Evolutionary conservation across 2,329 filamentous ascomycete genomes (phyloP), one percentile per base, ranked within the genome.

Genomic region (Zopfia rhizophila): DNA sequence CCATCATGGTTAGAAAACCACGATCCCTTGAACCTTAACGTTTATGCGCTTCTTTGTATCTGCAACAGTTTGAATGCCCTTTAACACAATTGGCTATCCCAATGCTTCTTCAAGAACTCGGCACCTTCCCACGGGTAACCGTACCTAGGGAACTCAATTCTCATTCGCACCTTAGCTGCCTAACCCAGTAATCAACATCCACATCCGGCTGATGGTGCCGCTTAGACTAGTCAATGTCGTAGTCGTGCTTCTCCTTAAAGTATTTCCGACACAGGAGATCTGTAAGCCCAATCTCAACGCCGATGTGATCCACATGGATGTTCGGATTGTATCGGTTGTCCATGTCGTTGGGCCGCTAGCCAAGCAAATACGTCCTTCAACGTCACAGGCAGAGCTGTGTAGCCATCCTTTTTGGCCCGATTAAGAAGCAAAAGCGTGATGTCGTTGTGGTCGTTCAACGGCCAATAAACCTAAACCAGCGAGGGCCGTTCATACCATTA

Each of bases 401-500:
- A 90, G 0, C 86, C 86, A 16, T 75, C 77, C 1, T 72, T 75
- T 60, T 81, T 82, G 1, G 86, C 87, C 1, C 86, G 78, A 4
- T 72, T 62, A 8, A 90, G 75, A 13, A 89, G 72, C 1, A 82
- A 87, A 0, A 79, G 71, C 0, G 86, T 89, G 41, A 90, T 76
- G 1, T 84, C 79, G 44, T 89, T 78, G 53, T 83, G 79, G 14
- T 76, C 70, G 0, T 85, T 83, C 78, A 74, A 71, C 0, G 87
- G 86, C 84, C 86, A 89, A 71, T 90, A 90, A 0, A 90, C 78
- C 62, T 90, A 87, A 64, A 90, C 85, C 85, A 90, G 14, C 84
- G 74, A 25, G 78, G 74, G 2, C 82, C 81, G 7, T 77, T 68
- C n/a, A n/a, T n/a, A 0, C 79, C 79, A 32, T 77, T 82, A 0